Evolutionary conservation across 2,329 filamentous ascomycete species (phyloP).

Genomic region (Talaromyces sp.): DNA sequence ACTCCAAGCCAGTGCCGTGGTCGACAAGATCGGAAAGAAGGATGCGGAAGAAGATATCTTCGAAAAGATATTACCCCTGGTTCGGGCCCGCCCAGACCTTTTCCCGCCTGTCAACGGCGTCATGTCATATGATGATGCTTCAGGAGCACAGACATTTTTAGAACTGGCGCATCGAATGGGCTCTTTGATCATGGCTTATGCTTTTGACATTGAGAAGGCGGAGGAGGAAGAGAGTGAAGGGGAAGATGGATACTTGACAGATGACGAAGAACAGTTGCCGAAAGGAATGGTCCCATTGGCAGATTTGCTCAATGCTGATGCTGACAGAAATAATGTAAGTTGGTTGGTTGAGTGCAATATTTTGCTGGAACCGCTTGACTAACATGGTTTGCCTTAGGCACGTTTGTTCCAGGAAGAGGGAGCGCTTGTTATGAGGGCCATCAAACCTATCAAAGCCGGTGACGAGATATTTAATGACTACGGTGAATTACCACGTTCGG

Average conservation of each 20-base stretch:
- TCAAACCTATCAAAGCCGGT: slow-evolving; percentile 62
- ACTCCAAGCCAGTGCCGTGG: slow-evolving; percentile 72
- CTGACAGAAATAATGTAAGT: slow-evolving; percentile 69
- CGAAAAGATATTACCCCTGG: slow-evolving; percentile 51
- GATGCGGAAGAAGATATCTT: slow-evolving; percentile 67
- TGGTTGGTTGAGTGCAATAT: neutral
- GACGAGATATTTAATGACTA: slow-evolving; percentile 87
- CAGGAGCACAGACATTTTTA: slow-evolving; percentile 46
- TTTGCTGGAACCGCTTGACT: slow-evolving; percentile 2
- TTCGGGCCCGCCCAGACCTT: slow-evolving; percentile 35
- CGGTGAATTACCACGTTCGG: slow-evolving; percentile 74
- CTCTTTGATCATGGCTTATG: slow-evolving; percentile 86
- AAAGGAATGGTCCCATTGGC: slow-evolving; percentile 91
- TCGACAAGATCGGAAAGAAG: slow-evolving; percentile 68
- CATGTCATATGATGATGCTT: slow-evolving; percentile 36
- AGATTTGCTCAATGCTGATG: slow-evolving; percentile 84
- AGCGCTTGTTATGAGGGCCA: slow-evolving; percentile 63
- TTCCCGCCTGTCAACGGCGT: slow-evolving; percentile 39
- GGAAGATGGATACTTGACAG: slow-evolving; percentile 50
- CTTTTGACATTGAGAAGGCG: slow-evolving; percentile 68
- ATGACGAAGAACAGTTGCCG: slow-evolving; percentile 59
- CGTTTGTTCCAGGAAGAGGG: slow-evolving; percentile 57
- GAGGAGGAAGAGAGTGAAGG: slow-evolving; percentile 55
- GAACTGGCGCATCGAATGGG: slow-evolving; percentile 71
- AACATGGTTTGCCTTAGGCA: slow-evolving; percentile 34